Conservation (phyloP, 1,284 basidiomycete genomes). For the Heliocybe sulcata region DNA sequence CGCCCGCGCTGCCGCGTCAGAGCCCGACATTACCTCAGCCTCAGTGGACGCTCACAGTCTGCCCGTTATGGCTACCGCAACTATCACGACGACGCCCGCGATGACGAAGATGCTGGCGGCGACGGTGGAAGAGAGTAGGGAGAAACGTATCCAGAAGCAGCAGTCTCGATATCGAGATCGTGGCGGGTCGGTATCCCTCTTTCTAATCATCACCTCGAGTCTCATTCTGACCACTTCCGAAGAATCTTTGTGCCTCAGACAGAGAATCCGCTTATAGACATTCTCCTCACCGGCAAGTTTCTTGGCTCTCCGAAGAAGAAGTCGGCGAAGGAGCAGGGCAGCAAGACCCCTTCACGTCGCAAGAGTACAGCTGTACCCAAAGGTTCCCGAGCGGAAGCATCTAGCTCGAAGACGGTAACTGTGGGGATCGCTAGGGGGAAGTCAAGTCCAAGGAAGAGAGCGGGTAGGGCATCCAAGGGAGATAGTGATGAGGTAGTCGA, state of each 20-base stretch:
- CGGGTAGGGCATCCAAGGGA: background rate
- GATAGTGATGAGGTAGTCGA: background rate
- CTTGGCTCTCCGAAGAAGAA: background rate
- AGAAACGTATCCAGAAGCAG: background rate
- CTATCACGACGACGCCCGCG: background rate
- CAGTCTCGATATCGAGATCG: constrained; percentile 1
- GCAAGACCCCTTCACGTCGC: background rate
- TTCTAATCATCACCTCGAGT: background rate
- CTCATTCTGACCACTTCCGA: background rate
- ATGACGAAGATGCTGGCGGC: background rate
- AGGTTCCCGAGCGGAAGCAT: background rate
- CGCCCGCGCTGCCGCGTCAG: background rate
- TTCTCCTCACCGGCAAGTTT: background rate
- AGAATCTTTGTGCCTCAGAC: background rate
- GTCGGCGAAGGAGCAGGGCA: background rate
- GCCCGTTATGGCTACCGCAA: background rate
- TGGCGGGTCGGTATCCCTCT: background rate
- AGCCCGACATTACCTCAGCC: no score
- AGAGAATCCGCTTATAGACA: background rate
- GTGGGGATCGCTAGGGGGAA: background rate
- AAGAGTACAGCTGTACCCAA: background rate
- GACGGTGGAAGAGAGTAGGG: constrained; percentile 1
- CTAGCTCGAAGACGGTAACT: background rate
- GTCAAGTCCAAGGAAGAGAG: background rate
- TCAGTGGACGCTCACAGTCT: background rate